phyloP scores from a whole-genome alignment of 2,329 filamentous ascomycete species.

The Acephala macrosclerotiorum region DNA sequence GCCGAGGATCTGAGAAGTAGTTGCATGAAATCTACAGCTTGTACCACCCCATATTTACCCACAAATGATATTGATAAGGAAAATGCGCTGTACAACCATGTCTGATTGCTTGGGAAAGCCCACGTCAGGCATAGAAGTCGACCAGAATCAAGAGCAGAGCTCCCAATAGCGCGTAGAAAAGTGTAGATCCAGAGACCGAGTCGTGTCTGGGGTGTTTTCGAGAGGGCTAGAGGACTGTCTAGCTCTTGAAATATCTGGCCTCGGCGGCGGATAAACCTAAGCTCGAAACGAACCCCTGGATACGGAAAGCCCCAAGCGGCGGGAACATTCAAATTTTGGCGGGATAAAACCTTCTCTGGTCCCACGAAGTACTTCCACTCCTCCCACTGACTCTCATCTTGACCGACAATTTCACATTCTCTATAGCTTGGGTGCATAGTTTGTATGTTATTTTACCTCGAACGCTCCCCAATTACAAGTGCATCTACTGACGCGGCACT shows the following conservation, averaged over 20 bases:
- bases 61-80: slow-evolving; percentile 9
- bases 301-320: background rate
- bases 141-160: background rate
- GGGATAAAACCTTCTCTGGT: slow-evolving; percentile 21
- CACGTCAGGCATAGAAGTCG: background rate
- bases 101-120: slow-evolving; percentile 2
- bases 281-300: slow-evolving; percentile 13
- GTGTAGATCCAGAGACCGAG: slow-evolving; percentile 1
- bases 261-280: slow-evolving; percentile 13
- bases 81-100: background rate
- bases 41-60: slow-evolving; percentile 8
- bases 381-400: background rate
- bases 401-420: slow-evolving; percentile 1
- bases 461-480: slow-evolving; percentile 13
- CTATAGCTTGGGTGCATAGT: background rate
- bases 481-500: slow-evolving; percentile 20
- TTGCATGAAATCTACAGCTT: background rate
- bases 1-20: slow-evolving; percentile 8
- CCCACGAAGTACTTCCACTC: slow-evolving; percentile 10
- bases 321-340: slow-evolving; percentile 20
- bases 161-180: background rate
- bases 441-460: slow-evolving; percentile 1
- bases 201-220: background rate
- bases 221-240: background rate
- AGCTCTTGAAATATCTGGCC: background rate